Percentiles rank a stretch among this genome's conserved stretches.
Evolutionary conservation across 2,329 filamentous ascomycete genomes (phyloP).

Genomic region (Trematosphaeria pertusa): DNA sequence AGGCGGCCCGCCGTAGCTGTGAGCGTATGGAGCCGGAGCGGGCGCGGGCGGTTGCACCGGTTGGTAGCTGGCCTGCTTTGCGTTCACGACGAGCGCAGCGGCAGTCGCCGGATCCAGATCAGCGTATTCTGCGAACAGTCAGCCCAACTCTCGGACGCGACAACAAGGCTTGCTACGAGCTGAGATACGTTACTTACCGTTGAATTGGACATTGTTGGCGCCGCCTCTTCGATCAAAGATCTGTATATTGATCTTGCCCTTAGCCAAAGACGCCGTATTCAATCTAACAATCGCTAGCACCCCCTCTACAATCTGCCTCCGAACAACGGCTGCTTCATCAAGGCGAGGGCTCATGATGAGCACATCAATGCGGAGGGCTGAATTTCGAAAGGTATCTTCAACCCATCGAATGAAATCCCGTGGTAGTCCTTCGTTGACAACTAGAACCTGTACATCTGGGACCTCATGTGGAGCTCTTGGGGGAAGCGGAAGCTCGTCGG

Average conservation of each 20-base stretch:
- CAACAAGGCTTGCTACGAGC: too few relatives aligned
- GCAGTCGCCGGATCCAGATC: slow-evolving; percentile 80
- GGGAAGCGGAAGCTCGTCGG: slow-evolving; percentile 73
- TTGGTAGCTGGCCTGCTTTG: slow-evolving; percentile 61
- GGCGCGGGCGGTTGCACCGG: slow-evolving; percentile 41
- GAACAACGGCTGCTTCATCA: slow-evolving; percentile 78
- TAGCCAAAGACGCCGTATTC: slow-evolving; percentile 70
- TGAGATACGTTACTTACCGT: slow-evolving; percentile 56
- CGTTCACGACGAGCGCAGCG: slow-evolving; percentile 78
- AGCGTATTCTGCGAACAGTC: slow-evolving; percentile 76
- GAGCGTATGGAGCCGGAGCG: slow-evolving; percentile 6
- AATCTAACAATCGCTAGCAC: slow-evolving; percentile 85
- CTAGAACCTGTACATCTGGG: slow-evolving; percentile 87
- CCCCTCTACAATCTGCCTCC: slow-evolving; percentile 85
- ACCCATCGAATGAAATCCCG: slow-evolving; percentile 84
- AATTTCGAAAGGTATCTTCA: slow-evolving; percentile 74
- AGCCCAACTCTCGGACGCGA: too few relatives aligned
- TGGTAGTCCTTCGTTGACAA: slow-evolving; percentile 72
- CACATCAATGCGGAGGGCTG: slow-evolving; percentile 76
- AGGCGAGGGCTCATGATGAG: slow-evolving; percentile 81
- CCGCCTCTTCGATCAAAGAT: slow-evolving; percentile 83
- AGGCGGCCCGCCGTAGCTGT: slow-evolving; percentile 25
- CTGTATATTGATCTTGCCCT: slow-evolving; percentile 78
- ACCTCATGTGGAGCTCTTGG: slow-evolving; percentile 76
- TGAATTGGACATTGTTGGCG: slow-evolving; percentile 78